Evolutionary conservation across 2,329 filamentous ascomycete species (phyloP).

Genomic region (Clarireedia homoeocarpa): DNA sequence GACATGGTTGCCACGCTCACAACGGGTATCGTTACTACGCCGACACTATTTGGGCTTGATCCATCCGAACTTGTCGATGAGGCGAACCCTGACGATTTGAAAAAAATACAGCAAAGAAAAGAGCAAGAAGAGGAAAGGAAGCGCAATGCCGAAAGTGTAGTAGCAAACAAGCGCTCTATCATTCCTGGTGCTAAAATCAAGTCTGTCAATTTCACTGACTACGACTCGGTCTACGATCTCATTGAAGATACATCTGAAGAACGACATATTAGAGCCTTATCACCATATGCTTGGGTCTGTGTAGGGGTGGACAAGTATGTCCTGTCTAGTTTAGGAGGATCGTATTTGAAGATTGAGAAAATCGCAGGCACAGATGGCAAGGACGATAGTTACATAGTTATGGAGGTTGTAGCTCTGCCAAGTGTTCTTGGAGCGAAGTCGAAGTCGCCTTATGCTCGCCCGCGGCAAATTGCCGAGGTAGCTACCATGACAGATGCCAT

Average conservation of each 20-base stretch:
- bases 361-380: constrained; percentile 20
- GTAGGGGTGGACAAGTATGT: constrained; percentile 64
- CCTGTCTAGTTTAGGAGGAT: constrained; percentile 56
- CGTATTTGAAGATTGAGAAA: constrained; percentile 45
- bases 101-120: constrained; percentile 42
- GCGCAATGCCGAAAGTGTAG: constrained; percentile 4
- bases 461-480: constrained; percentile 59
- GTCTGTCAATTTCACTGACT: constrained; percentile 67
- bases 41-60: constrained; percentile 88
- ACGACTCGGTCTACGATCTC: constrained; percentile 85
- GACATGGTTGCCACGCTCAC: constrained; percentile 87
- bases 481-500: constrained; percentile 67
- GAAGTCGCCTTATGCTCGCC: constrained; percentile 57
- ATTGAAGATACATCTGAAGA: constrained; percentile 76
- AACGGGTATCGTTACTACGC: constrained; percentile 80
- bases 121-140: constrained; percentile 33
- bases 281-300: constrained; percentile 74
- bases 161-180: background rate
- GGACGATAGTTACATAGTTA: constrained; percentile 24
- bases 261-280: constrained; percentile 67
- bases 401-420: constrained; percentile 29
- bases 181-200: constrained; percentile 7
- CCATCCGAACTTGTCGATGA: constrained; percentile 67
- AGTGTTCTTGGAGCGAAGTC: constrained; percentile 24
- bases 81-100: constrained; percentile 56